These are phyloP conservation scores for Alternaria ventricosa DNA, from an alignment of 2,329 filamentous ascomycete species.

Conservation along the genomic window DNA sequence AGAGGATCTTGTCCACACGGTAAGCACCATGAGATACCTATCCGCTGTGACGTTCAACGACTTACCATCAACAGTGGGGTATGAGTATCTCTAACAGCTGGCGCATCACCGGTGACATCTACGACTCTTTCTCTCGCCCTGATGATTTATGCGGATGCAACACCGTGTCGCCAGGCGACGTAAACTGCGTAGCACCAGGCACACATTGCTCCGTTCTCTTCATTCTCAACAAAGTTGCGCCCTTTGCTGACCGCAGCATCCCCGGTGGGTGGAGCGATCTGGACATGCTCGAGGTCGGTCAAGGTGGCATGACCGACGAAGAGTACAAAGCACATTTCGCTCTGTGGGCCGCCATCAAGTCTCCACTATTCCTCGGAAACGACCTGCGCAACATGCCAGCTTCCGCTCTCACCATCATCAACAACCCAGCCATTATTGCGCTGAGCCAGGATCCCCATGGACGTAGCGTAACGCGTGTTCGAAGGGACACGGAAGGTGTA, in stretches of 20 bases:
- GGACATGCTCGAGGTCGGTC: conserved; percentile 41
- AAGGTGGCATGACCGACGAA: conserved; percentile 37
- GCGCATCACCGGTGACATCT: conserved; percentile 41
- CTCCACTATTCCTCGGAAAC: conserved; percentile 54
- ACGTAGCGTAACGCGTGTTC: conserved; percentile 29
- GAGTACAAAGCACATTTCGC: conserved; percentile 51
- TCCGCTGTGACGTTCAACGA: too few species aligned
- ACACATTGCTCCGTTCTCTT: conserved; percentile 39
- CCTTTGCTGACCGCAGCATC: conserved; percentile 35
- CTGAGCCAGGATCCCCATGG: conserved; percentile 35
- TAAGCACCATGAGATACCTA: too few species aligned
- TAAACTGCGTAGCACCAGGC: conserved; percentile 34
- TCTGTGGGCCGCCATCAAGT: conserved; percentile 52
- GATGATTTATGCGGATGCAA: conserved; percentile 38
- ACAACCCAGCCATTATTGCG: conserved; percentile 42
- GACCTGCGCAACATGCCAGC: conserved; percentile 48
- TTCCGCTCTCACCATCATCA: conserved; percentile 50
- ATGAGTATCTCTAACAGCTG: conserved; percentile 45
- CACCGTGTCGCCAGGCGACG: conserved; percentile 29
- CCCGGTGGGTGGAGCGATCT: conserved; percentile 40
- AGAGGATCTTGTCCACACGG: conserved; percentile 37
- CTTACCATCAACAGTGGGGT: conserved; percentile 35
- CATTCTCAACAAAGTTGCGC: conserved; percentile 39
- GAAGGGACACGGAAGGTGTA: conserved; percentile 22
- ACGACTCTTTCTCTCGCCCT: conserved; percentile 38